Evolutionary conservation across 306 rosid genomes (phyloP).

Genomic region (Heteromeles arbutifolia): DNA sequence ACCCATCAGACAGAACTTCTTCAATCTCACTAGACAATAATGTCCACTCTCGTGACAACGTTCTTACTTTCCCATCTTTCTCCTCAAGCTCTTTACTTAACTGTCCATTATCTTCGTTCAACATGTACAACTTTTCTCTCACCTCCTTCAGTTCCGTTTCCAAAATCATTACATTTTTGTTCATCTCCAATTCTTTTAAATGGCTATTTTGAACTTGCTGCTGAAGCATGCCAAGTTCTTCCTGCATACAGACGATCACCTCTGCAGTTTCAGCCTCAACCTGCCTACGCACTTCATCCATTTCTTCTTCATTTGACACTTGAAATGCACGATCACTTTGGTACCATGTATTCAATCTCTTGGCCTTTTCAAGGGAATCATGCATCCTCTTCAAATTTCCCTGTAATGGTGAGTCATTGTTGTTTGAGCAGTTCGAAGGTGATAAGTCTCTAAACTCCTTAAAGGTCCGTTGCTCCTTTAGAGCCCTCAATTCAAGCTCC

Average conservation of each 20-base stretch:
- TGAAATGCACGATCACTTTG: conserved; percentile 75
- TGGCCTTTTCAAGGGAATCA: conserved; percentile 83
- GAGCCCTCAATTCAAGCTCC: conserved; percentile 48
- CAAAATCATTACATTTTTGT: conserved; percentile 34
- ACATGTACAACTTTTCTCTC: conserved; percentile 37
- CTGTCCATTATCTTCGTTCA: conserved; percentile 41
- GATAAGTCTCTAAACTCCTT: conserved; percentile 45
- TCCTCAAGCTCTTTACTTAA: conserved; percentile 46
- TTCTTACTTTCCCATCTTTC: conserved; percentile 44
- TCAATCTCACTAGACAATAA: conserved; percentile 67
- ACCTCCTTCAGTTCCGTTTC: conserved; percentile 59
- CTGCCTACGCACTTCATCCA: conserved; percentile 72
- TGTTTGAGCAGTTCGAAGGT: conserved; percentile 27
- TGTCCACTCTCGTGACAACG: conserved; percentile 66
- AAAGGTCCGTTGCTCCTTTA: conserved; percentile 45
- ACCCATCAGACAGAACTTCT: conserved; percentile 67
- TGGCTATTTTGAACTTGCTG: conserved; percentile 59
- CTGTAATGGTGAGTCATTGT: conserved; percentile 42
- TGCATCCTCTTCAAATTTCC: conserved; percentile 71
- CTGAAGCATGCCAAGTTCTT: conserved; percentile 74
- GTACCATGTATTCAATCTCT: conserved; percentile 62
- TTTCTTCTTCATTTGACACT: conserved; percentile 77
- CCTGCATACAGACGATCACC: conserved; percentile 93
- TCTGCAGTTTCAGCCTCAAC: conserved; percentile 93
- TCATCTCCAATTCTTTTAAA: conserved; percentile 71